Conservation (phyloP, 352 stramenopile species). For the Phytophthora kernoviae region DNA sequence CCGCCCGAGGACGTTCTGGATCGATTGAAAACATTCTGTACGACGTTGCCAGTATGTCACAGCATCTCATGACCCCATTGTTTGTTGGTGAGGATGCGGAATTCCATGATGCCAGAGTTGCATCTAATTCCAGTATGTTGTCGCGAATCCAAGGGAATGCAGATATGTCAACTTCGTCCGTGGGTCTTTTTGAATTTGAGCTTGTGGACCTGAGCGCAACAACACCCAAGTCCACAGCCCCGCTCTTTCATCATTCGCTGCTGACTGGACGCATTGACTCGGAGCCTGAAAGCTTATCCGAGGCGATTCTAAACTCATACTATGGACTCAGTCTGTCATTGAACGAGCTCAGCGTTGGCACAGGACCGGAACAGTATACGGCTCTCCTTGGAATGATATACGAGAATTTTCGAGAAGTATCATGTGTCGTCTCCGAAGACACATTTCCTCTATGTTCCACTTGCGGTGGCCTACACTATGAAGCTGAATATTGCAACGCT, state of each 20-base stretch:
- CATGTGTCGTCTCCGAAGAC: conserved; percentile 77
- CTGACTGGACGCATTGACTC: conserved; percentile 76
- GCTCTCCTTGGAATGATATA: conserved; percentile 83
- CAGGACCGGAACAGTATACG: conserved; percentile 65
- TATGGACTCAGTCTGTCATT: conserved; percentile 68
- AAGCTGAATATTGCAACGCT: conserved; percentile 60
- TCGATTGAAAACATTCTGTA: conserved; percentile 66
- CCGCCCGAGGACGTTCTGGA: conserved; percentile 30
- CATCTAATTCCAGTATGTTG: conserved; percentile 36
- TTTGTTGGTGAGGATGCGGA: conserved; percentile 84
- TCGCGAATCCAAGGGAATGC: conserved; percentile 27
- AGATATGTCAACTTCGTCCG: conserved; percentile 64
- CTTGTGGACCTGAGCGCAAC: conserved; percentile 79
- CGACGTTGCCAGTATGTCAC: conserved; percentile 74
- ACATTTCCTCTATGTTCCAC: conserved; percentile 69
- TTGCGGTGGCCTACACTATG: conserved; percentile 75
- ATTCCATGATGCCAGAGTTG: conserved; percentile 79
- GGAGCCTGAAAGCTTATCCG: conserved; percentile 70
- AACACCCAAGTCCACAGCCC: conserved; percentile 53
- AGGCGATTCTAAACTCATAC: conserved; percentile 66
- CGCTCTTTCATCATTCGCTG: conserved; percentile 85
- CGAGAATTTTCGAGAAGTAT: conserved; percentile 88
- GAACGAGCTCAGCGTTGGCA: conserved; percentile 80
- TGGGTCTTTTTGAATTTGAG: conserved; percentile 85
- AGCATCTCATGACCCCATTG: conserved; percentile 74